Percentiles rank a stretch among this genome's conserved stretches.
These are phyloP conservation scores for Solanum dulcamara DNA, from an alignment of 257 asterid genomes.

Conservation along the genomic window DNA sequence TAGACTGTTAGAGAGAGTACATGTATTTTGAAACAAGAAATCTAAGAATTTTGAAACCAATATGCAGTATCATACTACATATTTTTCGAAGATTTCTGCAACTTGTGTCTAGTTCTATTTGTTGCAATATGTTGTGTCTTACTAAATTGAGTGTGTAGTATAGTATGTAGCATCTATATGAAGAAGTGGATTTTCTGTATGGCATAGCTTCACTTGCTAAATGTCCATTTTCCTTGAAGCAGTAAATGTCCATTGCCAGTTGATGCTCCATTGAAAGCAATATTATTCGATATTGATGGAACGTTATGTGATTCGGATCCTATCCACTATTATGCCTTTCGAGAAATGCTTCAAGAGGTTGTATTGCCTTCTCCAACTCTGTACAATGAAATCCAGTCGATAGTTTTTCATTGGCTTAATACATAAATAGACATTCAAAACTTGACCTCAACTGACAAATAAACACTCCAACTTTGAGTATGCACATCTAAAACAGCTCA, in stretches of 20 bases:
- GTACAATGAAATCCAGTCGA: not conserved
- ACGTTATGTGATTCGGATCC: constrained; percentile 82
- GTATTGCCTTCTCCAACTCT: not conserved
- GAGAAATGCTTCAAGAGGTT: constrained; percentile 90
- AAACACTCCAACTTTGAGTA: too few relatives aligned
- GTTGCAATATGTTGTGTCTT: not conserved
- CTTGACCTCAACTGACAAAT: too few relatives aligned
- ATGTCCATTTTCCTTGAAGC: constrained; percentile 3
- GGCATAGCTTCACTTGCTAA: not conserved
- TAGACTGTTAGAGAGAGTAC: not conserved
- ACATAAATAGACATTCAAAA: too few relatives aligned
- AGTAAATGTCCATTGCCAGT: constrained; percentile 33
- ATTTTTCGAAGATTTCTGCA: not conserved
- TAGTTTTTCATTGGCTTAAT: too few relatives aligned
- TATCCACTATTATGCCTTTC: constrained; percentile 61
- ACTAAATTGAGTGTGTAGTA: not conserved
- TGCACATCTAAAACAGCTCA: too few relatives aligned
- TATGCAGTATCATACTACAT: not conserved
- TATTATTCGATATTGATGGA: constrained; percentile 82
- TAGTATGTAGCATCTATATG: not conserved
- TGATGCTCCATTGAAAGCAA: constrained; percentile 63
- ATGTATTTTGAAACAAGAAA: not conserved
- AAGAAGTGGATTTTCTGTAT: not conserved
- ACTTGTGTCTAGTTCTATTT: not conserved
- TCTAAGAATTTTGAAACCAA: not conserved